These are phyloP conservation scores for Pythium sukuiense DNA, from an alignment of 352 stramenopile genomes.

Conservation along the genomic window DNA sequence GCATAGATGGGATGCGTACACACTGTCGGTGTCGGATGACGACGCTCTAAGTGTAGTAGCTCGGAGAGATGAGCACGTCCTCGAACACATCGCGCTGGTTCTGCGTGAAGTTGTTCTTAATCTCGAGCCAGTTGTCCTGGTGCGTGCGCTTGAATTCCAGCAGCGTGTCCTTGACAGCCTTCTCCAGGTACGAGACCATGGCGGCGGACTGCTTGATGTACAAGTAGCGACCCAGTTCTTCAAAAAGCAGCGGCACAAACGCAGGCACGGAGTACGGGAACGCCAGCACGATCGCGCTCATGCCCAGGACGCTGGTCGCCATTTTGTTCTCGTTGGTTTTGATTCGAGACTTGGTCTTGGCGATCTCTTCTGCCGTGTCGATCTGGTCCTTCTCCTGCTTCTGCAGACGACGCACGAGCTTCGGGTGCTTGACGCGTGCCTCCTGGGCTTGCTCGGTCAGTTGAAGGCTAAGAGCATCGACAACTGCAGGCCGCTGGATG, in stretches of 20 bases:
- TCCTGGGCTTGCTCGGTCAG: slow-evolving; percentile 41
- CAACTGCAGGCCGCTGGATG: slow-evolving; percentile 40
- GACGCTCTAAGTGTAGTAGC: slow-evolving; percentile 57
- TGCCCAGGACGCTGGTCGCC: slow-evolving; percentile 61
- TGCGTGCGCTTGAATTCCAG: slow-evolving; percentile 84
- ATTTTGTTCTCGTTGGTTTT: slow-evolving; percentile 53
- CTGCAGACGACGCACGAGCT: slow-evolving; percentile 54
- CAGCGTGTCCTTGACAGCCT: slow-evolving; percentile 75
- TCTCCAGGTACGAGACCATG: slow-evolving; percentile 66
- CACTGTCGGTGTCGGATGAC: too few relatives aligned
- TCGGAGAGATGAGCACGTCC: slow-evolving; percentile 73
- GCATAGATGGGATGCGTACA: too few relatives aligned
- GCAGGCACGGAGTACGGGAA: slow-evolving; percentile 74
- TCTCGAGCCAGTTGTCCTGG: slow-evolving; percentile 83
- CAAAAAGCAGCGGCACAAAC: slow-evolving; percentile 70
- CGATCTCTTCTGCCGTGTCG: slow-evolving; percentile 31
- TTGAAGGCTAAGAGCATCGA: slow-evolving; percentile 39
- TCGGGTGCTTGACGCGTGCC: slow-evolving; percentile 52
- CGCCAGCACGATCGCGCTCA: slow-evolving; percentile 70
- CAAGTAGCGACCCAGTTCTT: slow-evolving; percentile 68
- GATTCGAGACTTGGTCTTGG: slow-evolving; percentile 35
- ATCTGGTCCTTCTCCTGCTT: slow-evolving; percentile 42
- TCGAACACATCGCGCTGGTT: slow-evolving; percentile 73
- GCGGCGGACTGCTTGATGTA: slow-evolving; percentile 64
- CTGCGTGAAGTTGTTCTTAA: slow-evolving; percentile 56